Base-by-base conservation (phyloP, 164 flowering plant genomes). In the Kingdonia uniflora region DNA sequence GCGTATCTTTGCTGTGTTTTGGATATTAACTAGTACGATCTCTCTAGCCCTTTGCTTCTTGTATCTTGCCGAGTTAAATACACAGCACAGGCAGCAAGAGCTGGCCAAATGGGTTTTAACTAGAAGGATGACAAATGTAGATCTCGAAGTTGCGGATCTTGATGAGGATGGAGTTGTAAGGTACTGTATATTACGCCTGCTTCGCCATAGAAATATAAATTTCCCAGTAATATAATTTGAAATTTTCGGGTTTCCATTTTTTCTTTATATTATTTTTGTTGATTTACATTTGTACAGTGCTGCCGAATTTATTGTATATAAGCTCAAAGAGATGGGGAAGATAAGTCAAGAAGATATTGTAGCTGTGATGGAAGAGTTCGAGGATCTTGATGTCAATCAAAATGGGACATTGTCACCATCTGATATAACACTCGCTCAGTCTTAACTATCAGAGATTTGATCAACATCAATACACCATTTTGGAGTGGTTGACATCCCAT, bases 241-340 rank as follows among this genome's bases (percentile, higher is more conserved):
- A 2, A 43, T 4, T 11, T n/a, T n/a, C n/a, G 44, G 14, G 44
- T 41, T 41, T 41, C 5, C 16, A 14, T 41, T 11, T 41, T 5
- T 14, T 11, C 1, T n/a, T 41, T 41, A 14, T 5, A 14, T 41
- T n/a, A n/a, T n/a, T n/a, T n/a, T n/a, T n/a, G n/a, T n/a, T n/a
- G n/a, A n/a, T n/a, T 29, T 56, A 35, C 46, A 16, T 60, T 51
- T 56, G 1, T 2, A 25, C 81, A 86, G 95, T 51, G 68, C 81
- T 41, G 78, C 94, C 14, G 97, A 90, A 57, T 87, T 81, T 56
- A 43, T 76, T 19, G 3, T 87, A 40, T 84, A 68, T 49, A 80
- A 78, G 77, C 80, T 84, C 11, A 82, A 78, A 65, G 88, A 90
- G 62, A 80, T 90, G 95, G 87, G 81, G 44, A 86, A 86, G 78